phyloP scores from a whole-genome alignment of 257 asterid genomes.

The Prunella vulgaris region DNA sequence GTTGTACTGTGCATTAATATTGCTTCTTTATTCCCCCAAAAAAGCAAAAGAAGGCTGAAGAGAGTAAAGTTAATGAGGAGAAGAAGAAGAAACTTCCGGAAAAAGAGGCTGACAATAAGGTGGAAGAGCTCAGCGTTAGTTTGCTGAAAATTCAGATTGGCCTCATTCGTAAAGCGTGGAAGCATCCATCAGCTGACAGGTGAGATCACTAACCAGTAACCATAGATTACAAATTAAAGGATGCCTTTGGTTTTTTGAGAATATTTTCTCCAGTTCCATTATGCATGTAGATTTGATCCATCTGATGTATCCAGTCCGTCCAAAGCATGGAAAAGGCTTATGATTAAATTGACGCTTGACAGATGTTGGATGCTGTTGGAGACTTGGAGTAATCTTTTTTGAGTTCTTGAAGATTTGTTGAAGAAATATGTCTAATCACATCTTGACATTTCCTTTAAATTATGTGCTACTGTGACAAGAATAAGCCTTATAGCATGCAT shows the following conservation, averaged over 20 bases:
- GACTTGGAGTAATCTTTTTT: not conserved
- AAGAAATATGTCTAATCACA: not conserved
- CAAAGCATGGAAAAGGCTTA: not conserved
- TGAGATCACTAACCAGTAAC: constrained; percentile 11
- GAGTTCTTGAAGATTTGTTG: not conserved
- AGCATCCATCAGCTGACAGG: constrained; percentile 99
- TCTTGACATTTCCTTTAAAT: not conserved
- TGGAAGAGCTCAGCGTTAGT: constrained; percentile 60
- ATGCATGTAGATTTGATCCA: not conserved
- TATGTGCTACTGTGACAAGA: not conserved
- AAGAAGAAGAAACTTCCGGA: constrained; percentile 59
- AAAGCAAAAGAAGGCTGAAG: constrained; percentile 45
- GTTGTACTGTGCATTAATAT: constrained; percentile 10
- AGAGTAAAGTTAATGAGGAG: constrained; percentile 42
- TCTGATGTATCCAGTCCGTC: not conserved
- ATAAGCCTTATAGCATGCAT: not conserved
- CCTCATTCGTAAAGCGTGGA: constrained; percentile 71
- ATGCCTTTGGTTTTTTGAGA: not conserved
- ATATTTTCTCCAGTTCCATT: not conserved
- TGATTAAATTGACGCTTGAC: not conserved
- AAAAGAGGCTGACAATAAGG: constrained; percentile 57
- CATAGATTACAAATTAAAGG: not conserved
- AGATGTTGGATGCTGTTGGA: not conserved
- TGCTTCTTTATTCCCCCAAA: constrained; percentile 12
- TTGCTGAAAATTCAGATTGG: constrained; percentile 92